phyloP scores from a whole-genome alignment of 1,139 yeast species.

The Yamadazyma dendronema region DNA sequence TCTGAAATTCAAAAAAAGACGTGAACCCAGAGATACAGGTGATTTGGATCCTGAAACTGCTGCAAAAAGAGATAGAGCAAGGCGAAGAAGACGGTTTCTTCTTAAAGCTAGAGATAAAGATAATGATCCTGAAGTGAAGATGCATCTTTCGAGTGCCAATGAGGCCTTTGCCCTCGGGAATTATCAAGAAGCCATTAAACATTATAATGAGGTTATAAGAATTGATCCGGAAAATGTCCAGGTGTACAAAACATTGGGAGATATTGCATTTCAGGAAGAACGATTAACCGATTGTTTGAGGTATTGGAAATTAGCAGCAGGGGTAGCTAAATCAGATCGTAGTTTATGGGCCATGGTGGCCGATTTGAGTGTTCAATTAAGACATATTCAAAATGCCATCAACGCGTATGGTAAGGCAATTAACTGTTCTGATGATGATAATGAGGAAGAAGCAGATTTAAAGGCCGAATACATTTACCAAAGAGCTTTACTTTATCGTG shows the following conservation, averaged over 20 bases:
- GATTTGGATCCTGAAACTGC: neutral
- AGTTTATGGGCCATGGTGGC: constrained; percentile 87
- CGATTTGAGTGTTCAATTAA: constrained; percentile 67
- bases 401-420: constrained; percentile 79
- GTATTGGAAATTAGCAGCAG: constrained; percentile 54
- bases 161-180: constrained; percentile 73
- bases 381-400: constrained; percentile 76
- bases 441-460: constrained; percentile 45
- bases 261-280: constrained; percentile 70
- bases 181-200: constrained; percentile 60
- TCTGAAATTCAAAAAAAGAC: constrained; percentile 1
- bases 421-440: constrained; percentile 39
- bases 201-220: constrained; percentile 72
- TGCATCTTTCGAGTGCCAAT: constrained; percentile 67
- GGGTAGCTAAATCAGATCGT: constrained; percentile 70
- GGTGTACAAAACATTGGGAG: constrained; percentile 86
- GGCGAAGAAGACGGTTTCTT: constrained; percentile 12
- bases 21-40: constrained; percentile 1
- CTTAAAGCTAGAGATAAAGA: constrained; percentile 4
- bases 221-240: constrained; percentile 74
- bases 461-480: constrained; percentile 32
- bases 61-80: neutral
- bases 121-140: constrained; percentile 59
- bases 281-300: constrained; percentile 71
- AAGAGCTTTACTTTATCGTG: constrained; percentile 66